Percentiles rank a stretch among this genome's conserved stretches.
These are phyloP conservation scores for Papilionanthe hybrid DNA, from an alignment of 116 monocot genomes.

Conservation along the genomic window DNA sequence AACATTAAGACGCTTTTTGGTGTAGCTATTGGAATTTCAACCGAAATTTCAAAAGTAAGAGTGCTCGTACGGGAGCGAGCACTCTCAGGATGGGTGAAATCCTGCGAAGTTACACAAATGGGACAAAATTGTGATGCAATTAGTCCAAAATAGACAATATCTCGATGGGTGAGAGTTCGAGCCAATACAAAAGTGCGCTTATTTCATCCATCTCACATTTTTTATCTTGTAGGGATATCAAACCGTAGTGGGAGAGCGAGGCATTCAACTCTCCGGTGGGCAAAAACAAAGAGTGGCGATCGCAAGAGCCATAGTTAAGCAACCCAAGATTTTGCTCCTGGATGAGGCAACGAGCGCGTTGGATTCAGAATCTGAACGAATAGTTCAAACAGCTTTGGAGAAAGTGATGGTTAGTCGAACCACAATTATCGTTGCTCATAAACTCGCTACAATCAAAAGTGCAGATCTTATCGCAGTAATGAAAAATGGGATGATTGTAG, in stretches of 20 bases:
- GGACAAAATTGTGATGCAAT: too few species aligned
- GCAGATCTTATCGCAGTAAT: conserved; percentile 2
- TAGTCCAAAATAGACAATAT: too few species aligned
- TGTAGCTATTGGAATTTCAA: too few species aligned
- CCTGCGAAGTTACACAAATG: too few species aligned
- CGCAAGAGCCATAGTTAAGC: conserved; percentile 2
- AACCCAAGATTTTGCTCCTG: conserved; percentile 11
- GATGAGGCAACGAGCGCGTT: conserved; percentile 12
- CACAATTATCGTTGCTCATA: conserved; percentile 11
- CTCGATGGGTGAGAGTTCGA: too few species aligned
- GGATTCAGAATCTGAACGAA: conserved; percentile 11
- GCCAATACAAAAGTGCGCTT: too few species aligned
- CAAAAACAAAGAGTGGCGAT: conserved; percentile 14
- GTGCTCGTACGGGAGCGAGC: too few species aligned
- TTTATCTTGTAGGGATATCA: conserved; percentile 5
- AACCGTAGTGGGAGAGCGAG: conserved; percentile 10
- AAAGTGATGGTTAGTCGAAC: conserved; percentile 10
- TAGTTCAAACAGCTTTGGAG: conserved; percentile 8
- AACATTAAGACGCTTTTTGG: too few species aligned
- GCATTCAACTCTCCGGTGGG: conserved; percentile 5
- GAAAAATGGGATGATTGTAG: conserved; percentile 9
- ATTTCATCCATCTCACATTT: background rate
- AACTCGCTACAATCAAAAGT: conserved; percentile 5
- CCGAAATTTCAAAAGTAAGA: too few species aligned
- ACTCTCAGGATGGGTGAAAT: too few species aligned